phyloP scores from a whole-genome alignment of 306 rosid species.

The Vicia faba region DNA sequence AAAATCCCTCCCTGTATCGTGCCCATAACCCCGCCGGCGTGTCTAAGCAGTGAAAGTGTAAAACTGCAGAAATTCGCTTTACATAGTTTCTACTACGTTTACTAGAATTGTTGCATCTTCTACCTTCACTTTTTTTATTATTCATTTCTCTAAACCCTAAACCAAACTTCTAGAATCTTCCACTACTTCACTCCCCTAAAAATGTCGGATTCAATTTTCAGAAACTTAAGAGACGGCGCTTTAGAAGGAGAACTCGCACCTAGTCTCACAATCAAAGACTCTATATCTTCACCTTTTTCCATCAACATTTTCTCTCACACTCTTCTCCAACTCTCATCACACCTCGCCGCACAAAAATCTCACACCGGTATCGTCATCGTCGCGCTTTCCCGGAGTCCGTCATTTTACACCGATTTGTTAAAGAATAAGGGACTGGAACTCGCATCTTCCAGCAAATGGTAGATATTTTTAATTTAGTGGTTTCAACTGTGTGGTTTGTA shows the following conservation, averaged over 20 bases:
- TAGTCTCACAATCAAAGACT: constrained; percentile 75
- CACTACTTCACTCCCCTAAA: too few species aligned
- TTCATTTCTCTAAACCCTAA: too few species aligned
- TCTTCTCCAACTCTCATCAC: constrained; percentile 67
- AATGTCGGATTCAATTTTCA: constrained; percentile 78
- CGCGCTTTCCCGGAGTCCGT: constrained; percentile 73
- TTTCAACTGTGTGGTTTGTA: not conserved
- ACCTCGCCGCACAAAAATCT: constrained; percentile 67
- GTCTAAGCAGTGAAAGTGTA: too few species aligned
- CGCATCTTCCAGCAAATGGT: constrained; percentile 66
- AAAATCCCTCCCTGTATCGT: too few species aligned
- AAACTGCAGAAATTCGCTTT: too few species aligned
- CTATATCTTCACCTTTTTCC: constrained; percentile 66
- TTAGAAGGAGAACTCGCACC: constrained; percentile 89
- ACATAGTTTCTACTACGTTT: too few species aligned
- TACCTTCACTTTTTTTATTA: too few species aligned
- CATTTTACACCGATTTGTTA: constrained; percentile 57
- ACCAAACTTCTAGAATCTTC: too few species aligned
- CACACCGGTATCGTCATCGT: constrained; percentile 79
- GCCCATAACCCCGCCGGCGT: too few species aligned
- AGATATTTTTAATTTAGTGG: not conserved
- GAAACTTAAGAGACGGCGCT: constrained; percentile 75
- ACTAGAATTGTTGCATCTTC: too few species aligned
- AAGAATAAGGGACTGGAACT: constrained; percentile 53
- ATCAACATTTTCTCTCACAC: constrained; percentile 59